Evolutionary conservation across 2,329 filamentous ascomycete genomes (phyloP).

Genomic region (Trichoderma citrinoviride): DNA sequence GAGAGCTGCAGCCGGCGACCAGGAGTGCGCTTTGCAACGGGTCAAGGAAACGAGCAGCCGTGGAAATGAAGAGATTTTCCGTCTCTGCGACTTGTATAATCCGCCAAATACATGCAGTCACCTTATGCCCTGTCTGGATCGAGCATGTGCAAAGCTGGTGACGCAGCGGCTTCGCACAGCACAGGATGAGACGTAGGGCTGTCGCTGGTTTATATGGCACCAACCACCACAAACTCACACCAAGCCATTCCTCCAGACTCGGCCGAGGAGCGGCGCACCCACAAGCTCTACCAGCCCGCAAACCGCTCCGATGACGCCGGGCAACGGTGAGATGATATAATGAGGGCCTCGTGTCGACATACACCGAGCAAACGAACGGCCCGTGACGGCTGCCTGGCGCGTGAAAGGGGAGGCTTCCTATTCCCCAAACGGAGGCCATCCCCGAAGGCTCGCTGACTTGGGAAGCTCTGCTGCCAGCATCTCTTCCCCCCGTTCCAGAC

Average conservation of each 20-base stretch:
- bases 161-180: not conserved
- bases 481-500: not conserved
- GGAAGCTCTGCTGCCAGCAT: conserved; percentile 10
- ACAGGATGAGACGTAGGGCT: not conserved
- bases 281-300: not conserved
- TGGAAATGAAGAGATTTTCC: no score
- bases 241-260: not conserved
- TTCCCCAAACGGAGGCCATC: conserved; percentile 10
- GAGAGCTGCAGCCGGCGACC: not conserved
- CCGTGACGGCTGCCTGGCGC: conserved; percentile 4
- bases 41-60: not conserved
- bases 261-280: not conserved
- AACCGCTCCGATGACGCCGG: conserved; percentile 3
- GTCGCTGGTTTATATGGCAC: not conserved
- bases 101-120: no score
- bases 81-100: no score
- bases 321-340: not conserved
- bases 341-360: not conserved
- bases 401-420: not conserved
- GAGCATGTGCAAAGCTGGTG: no score
- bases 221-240: no score
- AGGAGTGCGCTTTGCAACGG: conserved; percentile 17
- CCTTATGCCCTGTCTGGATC: no score
- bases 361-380: not conserved
- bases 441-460: conserved; percentile 1